These are phyloP conservation scores for Platismatia glauca DNA, from an alignment of 495 filamentous ascomycete genomes.

Conservation along the genomic window DNA sequence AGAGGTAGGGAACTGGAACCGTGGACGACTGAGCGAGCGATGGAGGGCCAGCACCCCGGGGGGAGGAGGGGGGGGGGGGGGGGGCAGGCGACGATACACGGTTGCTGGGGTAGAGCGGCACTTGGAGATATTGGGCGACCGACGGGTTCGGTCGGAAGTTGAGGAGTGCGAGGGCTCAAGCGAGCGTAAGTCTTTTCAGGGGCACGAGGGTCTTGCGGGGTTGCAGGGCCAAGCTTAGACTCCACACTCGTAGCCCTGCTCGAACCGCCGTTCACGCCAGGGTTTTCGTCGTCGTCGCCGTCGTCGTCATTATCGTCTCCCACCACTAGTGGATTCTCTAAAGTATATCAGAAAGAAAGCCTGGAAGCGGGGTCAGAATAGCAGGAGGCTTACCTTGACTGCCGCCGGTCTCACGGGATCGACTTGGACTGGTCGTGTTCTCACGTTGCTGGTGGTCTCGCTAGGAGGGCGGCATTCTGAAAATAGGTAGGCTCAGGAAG, in stretches of 20 bases:
- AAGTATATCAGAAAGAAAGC: neutral
- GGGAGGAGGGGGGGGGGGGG: too few species aligned
- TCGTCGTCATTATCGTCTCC: neutral
- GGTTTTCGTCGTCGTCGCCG: neutral
- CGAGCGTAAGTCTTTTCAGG: neutral
- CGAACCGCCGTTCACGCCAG: neutral
- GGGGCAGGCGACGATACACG: too few species aligned
- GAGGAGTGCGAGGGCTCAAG: too few species aligned
- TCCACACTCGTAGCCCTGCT: neutral
- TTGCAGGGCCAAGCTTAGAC: neutral
- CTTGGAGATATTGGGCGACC: too few species aligned
- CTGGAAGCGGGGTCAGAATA: neutral
- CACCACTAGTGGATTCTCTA: neutral
- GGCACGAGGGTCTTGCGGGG: too few species aligned
- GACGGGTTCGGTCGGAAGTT: too few species aligned
- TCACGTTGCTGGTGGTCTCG: neutral
- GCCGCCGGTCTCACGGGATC: neutral
- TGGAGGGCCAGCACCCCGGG: too few species aligned
- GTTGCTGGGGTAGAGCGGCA: too few species aligned
- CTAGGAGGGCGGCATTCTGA: too few species aligned
- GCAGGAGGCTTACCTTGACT: neutral
- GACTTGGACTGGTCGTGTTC: neutral
- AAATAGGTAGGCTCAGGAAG: too few species aligned
- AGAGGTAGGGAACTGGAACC: too few species aligned
- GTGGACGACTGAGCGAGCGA: too few species aligned